Evolutionary conservation across 257 asterid species (phyloP).

Genomic region (Rauvolfia tetraphylla): DNA sequence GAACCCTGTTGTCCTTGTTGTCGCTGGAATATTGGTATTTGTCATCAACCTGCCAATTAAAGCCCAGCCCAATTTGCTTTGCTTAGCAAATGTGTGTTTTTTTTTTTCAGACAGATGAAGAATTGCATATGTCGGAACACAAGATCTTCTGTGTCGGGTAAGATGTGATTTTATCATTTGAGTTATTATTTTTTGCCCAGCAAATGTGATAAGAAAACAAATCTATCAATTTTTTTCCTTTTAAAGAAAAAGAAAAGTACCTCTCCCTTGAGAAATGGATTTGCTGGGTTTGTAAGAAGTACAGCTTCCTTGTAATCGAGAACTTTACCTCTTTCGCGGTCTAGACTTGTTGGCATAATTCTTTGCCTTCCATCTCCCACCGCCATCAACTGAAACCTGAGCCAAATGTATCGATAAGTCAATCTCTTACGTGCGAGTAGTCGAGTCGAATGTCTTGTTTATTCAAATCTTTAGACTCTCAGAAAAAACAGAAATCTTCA

Average conservation of each 20-base stretch:
- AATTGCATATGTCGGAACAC: too few species aligned
- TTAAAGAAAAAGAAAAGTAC: conserved; percentile 19
- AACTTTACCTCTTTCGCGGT: conserved; percentile 47
- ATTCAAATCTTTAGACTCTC: too few species aligned
- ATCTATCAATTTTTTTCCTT: too few species aligned
- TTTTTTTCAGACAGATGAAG: too few species aligned
- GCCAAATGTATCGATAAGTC: neutral
- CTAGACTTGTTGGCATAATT: conserved; percentile 69
- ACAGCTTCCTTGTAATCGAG: conserved; percentile 89
- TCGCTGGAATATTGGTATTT: conserved; percentile 86
- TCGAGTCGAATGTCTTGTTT: too few species aligned
- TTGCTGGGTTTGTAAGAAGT: conserved; percentile 60
- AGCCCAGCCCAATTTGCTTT: too few species aligned
- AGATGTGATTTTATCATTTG: too few species aligned
- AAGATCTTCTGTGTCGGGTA: too few species aligned
- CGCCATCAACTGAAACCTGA: conserved; percentile 83
- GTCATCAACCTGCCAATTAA: conserved; percentile 65
- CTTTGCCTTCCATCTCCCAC: conserved; percentile 76
- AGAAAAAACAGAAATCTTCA: too few species aligned
- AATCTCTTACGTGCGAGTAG: neutral
- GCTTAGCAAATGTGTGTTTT: too few species aligned
- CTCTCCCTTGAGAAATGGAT: conserved; percentile 68
- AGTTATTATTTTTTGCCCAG: too few species aligned
- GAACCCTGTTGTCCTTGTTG: conserved; percentile 61
- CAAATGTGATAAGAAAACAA: too few species aligned